Conservation (phyloP, 495 filamentous ascomycete species). For the Podospora pseudocomata region DNA sequence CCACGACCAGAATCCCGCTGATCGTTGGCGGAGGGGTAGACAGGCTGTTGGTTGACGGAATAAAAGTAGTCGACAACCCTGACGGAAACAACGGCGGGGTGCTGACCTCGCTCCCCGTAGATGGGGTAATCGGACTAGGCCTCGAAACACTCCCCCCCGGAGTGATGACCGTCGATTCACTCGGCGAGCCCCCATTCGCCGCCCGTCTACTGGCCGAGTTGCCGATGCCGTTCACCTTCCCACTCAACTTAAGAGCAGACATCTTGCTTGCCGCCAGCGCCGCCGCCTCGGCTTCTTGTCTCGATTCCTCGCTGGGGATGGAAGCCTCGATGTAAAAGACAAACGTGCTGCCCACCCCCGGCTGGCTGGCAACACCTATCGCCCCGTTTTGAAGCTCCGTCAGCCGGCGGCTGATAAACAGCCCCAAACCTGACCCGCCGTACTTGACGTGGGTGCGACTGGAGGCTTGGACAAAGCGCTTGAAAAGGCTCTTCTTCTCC, state of each 20-base stretch:
- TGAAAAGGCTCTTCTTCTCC: slow-evolving; percentile 66
- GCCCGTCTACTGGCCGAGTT: slow-evolving; percentile 7
- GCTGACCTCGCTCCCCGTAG: slow-evolving; percentile 3
- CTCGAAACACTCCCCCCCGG: background rate
- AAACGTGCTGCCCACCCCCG: slow-evolving; percentile 70
- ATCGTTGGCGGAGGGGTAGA: slow-evolving; percentile 21
- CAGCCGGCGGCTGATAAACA: slow-evolving; percentile 70
- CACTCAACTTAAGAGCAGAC: slow-evolving; percentile 18
- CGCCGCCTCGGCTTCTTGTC: slow-evolving; percentile 32
- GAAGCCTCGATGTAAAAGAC: slow-evolving; percentile 70
- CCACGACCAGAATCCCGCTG: slow-evolving; percentile 59
- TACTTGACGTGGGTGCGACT: slow-evolving; percentile 70
- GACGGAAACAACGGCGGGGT: background rate
- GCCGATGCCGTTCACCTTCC: background rate
- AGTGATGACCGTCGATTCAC: background rate
- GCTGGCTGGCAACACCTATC: slow-evolving; percentile 65
- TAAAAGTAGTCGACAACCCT: background rate
- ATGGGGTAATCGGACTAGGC: slow-evolving; percentile 2
- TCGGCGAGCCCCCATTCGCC: background rate
- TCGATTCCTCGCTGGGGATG: slow-evolving; percentile 32
- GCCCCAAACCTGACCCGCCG: slow-evolving; percentile 71
- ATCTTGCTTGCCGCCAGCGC: slow-evolving; percentile 18
- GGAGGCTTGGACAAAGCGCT: slow-evolving; percentile 72
- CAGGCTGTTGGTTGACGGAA: background rate
- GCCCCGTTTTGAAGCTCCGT: slow-evolving; percentile 73